Evolutionary conservation across 805 yeast genomes (phyloP), one percentile per base, ranked within the genome.

Genomic region (Candida sithepensis): DNA sequence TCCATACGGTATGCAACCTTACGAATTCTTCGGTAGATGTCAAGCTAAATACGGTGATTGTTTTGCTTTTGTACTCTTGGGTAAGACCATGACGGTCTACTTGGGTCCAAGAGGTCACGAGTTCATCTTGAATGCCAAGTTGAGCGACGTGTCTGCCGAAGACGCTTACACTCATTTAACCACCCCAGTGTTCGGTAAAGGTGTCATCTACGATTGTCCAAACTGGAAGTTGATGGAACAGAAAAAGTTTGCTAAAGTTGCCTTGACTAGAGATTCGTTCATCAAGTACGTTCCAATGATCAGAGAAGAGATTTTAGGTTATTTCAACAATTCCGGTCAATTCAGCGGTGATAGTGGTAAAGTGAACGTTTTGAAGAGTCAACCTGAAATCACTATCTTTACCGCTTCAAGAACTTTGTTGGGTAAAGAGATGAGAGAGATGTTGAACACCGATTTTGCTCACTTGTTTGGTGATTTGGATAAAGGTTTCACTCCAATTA

Each of bases 111-210:
- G 88, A 70, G 99, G 99, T 56, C 97, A 94, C 68, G 99, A 94
- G 67, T 91, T 94, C 65, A 89, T 92, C 41, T 81, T 94, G 58
- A 94, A 94, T 68, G 88, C 96, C 39, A 91, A 88, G 69, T 75
- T 86, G 45, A 79, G 83, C 26, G 96, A 89, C 59, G 98, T 91
- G 21, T 84, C 90, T 42, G 99, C 99, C 42, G 98, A 94, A 67
- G 97, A 87, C 42, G 98, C 97, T 36, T 94, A 94, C 72, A 77
- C 84, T 52, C 97, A 91, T 65, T 77, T 94, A 69, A 94, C 99
- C n/a, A 92, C 98, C n/a, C 99, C 99, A 13, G 97, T 90, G 14
- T 94, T 94, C 58, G 99, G 99, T 59, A 82, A 90, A 63, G 99
- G 98, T 61, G 99, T 94, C 46, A 87, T 94, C 45, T 94, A 94